Evolutionary conservation across 2,329 filamentous ascomycete genomes (phyloP), one percentile per base, ranked within the genome.

Genomic region (Chlorencoelia australis): DNA sequence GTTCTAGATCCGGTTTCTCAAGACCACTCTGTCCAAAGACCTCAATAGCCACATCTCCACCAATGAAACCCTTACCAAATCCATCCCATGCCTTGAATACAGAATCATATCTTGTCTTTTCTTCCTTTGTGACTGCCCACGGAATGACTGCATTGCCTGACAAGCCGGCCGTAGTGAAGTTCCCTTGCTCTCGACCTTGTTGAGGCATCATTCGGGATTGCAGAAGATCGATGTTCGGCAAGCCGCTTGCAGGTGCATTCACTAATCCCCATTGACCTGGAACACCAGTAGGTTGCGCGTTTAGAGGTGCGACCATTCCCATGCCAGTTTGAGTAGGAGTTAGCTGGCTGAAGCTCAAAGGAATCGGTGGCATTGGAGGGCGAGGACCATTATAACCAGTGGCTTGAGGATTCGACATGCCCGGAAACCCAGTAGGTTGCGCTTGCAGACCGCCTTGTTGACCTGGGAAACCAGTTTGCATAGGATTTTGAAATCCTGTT

Each of bases 221-320:
- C 33, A 98, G 65, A 15, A 85, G 83, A 56, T 95, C 87, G 34
- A 98, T 93, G 51, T 95, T 95, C 1, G 91, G 91, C 44, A 98
- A 64, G 2, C 89, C 91, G 26, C 78, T 82, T 4, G 88, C 74
- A 2, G 91, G 91, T 2, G 87, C 83, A 59, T 98, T 98, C 20
- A 96, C 91, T 37, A 96, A 75, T n/a, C 91, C 91, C 91, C 91
- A 98, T 57, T 96, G 91, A 10, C 91, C 91, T 5, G 91, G 89
- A 22, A 76, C 68, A 8, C 91, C 91, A 3, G 91, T 98, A 4
- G 91, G 91, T 57, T 98, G 91, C n/a, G 87, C 79, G 51, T 93
- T 89, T 44, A 98, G 60, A 20, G 78, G 75, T 35, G 69, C 69
- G n/a, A 56, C 37, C 50, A 57, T 58, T 5, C 56, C 59, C 61